phyloP scores from a whole-genome alignment of 2,329 filamentous ascomycete species.

The Diplodia intermedia region DNA sequence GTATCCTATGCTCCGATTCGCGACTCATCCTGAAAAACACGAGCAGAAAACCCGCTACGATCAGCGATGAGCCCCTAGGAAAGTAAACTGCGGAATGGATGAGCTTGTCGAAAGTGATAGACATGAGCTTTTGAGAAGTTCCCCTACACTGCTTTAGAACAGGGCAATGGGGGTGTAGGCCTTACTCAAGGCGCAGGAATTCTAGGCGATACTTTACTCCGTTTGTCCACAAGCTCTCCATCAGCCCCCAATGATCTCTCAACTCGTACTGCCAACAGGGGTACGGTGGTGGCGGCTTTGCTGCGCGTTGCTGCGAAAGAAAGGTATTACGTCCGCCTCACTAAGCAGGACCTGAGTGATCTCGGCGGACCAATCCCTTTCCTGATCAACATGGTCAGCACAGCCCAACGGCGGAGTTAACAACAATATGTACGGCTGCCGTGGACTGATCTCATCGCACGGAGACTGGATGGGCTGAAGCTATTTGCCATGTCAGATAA shows the following conservation, averaged over 20 bases:
- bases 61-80: not conserved
- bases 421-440: not conserved
- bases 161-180: not conserved
- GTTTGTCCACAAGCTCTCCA: not conserved
- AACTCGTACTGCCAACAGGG: not conserved
- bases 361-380: constrained; percentile 5
- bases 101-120: not conserved
- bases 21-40: not conserved
- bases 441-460: constrained; percentile 17
- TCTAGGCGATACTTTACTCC: constrained; percentile 1
- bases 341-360: constrained; percentile 23
- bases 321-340: constrained; percentile 23
- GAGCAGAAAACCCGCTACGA: not conserved
- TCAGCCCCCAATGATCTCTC: not conserved
- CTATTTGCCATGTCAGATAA: constrained; percentile 15
- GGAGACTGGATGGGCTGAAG: constrained; percentile 20
- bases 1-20: not conserved
- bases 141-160: not conserved
- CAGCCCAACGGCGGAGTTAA: constrained; percentile 1
- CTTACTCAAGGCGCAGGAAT: not conserved
- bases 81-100: not conserved
- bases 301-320: not conserved
- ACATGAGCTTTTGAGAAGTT: not conserved
- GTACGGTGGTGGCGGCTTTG: not conserved
- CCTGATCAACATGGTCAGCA: constrained; percentile 9